Conservation (phyloP, 345 rosid species). For the Salix purpurea region DNA sequence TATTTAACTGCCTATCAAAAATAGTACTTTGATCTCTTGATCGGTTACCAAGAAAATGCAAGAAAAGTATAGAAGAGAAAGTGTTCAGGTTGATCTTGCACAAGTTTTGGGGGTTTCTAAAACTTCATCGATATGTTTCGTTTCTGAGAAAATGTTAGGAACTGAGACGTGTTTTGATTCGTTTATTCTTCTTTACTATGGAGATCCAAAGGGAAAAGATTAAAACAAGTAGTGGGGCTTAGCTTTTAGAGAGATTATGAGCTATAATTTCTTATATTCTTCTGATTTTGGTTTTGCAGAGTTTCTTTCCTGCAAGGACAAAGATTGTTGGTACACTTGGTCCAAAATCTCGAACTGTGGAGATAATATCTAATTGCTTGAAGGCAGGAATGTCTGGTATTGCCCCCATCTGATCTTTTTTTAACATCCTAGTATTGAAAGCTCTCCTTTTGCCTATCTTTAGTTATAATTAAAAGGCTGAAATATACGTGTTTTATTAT, state of each 20-base stretch:
- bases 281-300: slow-evolving; percentile 36
- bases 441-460: neutral
- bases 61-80: neutral
- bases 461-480: neutral
- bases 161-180: neutral
- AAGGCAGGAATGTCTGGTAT: slow-evolving; percentile 94
- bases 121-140: neutral
- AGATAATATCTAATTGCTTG: slow-evolving; percentile 66
- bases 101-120: neutral
- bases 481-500: neutral
- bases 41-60: neutral
- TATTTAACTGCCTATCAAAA: neutral
- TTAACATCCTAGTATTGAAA: neutral
- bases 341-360: slow-evolving; percentile 72
- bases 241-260: neutral
- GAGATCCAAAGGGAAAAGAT: neutral
- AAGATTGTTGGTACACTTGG: slow-evolving; percentile 97
- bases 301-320: slow-evolving; percentile 91
- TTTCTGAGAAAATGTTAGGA: neutral
- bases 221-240: neutral
- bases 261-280: neutral
- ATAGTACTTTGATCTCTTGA: neutral
- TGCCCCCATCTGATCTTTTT: neutral
- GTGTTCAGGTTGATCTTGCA: neutral
- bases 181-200: neutral